Base-by-base conservation (phyloP, 202 grass and related monocot species). In the Panicum hallii region DNA sequence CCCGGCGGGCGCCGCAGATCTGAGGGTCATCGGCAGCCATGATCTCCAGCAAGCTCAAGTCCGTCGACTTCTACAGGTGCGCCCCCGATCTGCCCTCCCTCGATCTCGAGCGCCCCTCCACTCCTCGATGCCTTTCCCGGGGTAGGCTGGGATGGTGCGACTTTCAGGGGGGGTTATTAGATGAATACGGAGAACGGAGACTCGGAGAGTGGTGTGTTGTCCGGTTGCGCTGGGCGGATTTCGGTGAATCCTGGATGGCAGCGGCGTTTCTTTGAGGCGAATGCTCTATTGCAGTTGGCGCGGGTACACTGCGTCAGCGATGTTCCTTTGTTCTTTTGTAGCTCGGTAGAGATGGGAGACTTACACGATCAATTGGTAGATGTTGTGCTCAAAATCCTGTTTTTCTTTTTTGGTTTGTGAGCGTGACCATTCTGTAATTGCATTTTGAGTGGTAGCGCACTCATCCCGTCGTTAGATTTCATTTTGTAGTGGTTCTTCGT, bases 1-100 rank as follows among this genome's bases (percentile, higher is more conserved):
- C 82, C 11, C 42, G 41, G 52, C 75, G 53, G 34, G 38, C 14
- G 44, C 36, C 46, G 38, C 78, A 30, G 67, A 72, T 82, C 80
- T 47, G 67, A 38, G 54, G 40, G 32, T 8, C 79, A 11, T 38
- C 81, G 44, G 73, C 85, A 72, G 74, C 90, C 93, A 99, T 99
- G 93, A 87, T 99, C 77, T 91, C 91, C 0, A 93, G 84, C 93
- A 99, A 93, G 93, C 97, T 99, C 84, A 99, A 99, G 83, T 99
- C 93, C 41, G 97, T 99, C 38, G 97, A 97, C 89, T 99, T 99
- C 88, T 99, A 99, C 90, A 99, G 90, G 93, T 94, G 6, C 46
- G 58, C 44, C 61, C 26, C 65, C 70, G 20, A 76, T 87, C 64
- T 15, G 11, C 13, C 8, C 19, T 67, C 73, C 15, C 11, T 38